Percentiles rank a stretch among this genome's conserved stretches.
Evolutionary conservation across 768 basidiomycete genomes (phyloP).

Genomic region (Russula sp.): DNA sequence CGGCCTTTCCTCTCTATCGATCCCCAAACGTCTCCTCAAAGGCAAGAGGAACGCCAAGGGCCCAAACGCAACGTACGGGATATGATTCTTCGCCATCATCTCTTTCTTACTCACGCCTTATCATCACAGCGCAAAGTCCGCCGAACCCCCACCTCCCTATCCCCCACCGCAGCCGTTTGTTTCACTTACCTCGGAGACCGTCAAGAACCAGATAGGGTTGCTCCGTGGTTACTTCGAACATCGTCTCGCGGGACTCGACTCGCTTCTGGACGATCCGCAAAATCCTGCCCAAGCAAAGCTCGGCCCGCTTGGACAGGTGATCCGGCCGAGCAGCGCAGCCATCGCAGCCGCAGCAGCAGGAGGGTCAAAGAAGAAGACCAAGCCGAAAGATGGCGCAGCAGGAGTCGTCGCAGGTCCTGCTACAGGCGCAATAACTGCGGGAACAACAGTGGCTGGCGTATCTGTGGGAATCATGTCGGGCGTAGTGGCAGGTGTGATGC

Average conservation of each 20-base stretch:
- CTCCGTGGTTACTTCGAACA: slow-evolving; percentile 71
- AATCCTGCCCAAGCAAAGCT: slow-evolving; percentile 61
- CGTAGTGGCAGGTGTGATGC: not conserved
- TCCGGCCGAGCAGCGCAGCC: slow-evolving; percentile 48
- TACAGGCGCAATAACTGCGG: not conserved
- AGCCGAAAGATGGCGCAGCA: slow-evolving; percentile 32
- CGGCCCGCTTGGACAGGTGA: slow-evolving; percentile 74
- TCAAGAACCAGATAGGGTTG: slow-evolving; percentile 81
- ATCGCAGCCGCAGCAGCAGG: slow-evolving; percentile 41
- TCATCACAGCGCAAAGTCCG: slow-evolving; percentile 52
- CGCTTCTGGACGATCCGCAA: slow-evolving; percentile 65
- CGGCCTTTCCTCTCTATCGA: slow-evolving; percentile 69
- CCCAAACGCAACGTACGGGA: slow-evolving; percentile 48
- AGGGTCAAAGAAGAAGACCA: slow-evolving; percentile 61
- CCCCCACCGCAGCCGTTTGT: slow-evolving; percentile 82
- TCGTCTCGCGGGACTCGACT: slow-evolving; percentile 45
- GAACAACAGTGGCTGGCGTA: not conserved
- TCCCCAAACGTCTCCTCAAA: slow-evolving; percentile 77
- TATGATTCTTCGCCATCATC: slow-evolving; percentile 1
- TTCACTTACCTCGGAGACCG: slow-evolving; percentile 59
- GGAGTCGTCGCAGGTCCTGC: not conserved
- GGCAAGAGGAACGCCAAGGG: slow-evolving; percentile 42
- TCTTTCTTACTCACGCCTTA: not conserved
- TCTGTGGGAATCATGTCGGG: slow-evolving; percentile 1
- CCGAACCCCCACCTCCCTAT: slow-evolving; percentile 76